Conservation (phyloP, 169 alveolate genomes). For the Cryptosporidium ubiquitum region DNA sequence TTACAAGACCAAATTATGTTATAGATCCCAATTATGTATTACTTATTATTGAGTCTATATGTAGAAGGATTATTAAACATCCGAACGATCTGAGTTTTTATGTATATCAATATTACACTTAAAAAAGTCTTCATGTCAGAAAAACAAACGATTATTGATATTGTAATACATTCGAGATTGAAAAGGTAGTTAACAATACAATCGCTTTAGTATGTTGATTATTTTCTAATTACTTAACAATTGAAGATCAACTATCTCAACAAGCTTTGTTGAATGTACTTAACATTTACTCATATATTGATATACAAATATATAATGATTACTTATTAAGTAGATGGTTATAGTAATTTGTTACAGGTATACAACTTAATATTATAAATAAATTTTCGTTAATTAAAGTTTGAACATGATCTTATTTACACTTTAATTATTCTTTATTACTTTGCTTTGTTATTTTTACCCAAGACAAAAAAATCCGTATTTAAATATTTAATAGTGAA, state of each 20-base stretch:
- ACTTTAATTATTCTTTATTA: neutral
- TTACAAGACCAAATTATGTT: slow-evolving; percentile 10
- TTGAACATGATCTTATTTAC: slow-evolving; percentile 6
- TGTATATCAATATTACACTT: slow-evolving; percentile 41
- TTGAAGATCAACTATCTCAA: slow-evolving; percentile 69
- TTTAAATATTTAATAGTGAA: neutral
- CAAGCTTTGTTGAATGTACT: slow-evolving; percentile 43
- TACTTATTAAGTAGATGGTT: neutral
- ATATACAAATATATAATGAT: slow-evolving; percentile 28
- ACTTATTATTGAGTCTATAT: slow-evolving; percentile 22
- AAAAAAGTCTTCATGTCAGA: slow-evolving; percentile 66
- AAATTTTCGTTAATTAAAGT: neutral
- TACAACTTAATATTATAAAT: neutral
- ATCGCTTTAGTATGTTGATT: slow-evolving; percentile 16
- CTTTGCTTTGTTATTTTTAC: neutral
- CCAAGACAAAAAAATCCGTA: slow-evolving; percentile 27
- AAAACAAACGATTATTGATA: slow-evolving; percentile 50
- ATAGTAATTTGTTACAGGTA: slow-evolving; percentile 6
- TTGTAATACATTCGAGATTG: slow-evolving; percentile 54
- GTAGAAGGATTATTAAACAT: slow-evolving; percentile 41
- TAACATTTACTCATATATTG: slow-evolving; percentile 26
- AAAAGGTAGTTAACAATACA: slow-evolving; percentile 46
- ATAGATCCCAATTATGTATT: slow-evolving; percentile 30
- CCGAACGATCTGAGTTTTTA: slow-evolving; percentile 43
- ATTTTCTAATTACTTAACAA: slow-evolving; percentile 46